These are phyloP conservation scores for Hamigera avellanea DNA, from an alignment of 495 filamentous ascomycete species.

Conservation along the genomic window DNA sequence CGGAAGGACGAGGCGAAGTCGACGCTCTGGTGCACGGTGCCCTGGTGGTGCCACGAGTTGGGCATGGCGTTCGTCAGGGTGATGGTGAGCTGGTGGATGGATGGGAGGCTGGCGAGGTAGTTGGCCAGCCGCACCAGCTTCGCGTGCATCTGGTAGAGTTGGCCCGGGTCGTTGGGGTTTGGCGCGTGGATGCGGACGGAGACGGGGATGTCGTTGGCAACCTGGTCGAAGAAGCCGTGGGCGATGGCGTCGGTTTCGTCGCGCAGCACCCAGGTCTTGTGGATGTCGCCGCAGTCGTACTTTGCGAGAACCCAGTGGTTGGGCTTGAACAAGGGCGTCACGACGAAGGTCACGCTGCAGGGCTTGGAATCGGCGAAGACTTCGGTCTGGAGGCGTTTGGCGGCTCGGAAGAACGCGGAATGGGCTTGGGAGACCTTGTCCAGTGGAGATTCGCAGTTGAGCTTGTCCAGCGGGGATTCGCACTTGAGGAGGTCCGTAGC, in stretches of 20 bases:
- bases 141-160: slow-evolving; percentile 2
- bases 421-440: too few relatives aligned
- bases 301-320: background rate
- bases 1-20: background rate
- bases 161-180: slow-evolving; percentile 2
- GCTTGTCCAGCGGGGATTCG: too few relatives aligned
- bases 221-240: background rate
- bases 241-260: background rate
- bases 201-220: slow-evolving; percentile 3
- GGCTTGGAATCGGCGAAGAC: too few relatives aligned
- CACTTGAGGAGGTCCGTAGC: too few relatives aligned
- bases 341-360: background rate
- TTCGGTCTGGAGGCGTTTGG: too few relatives aligned
- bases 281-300: background rate
- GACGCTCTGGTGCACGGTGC: background rate
- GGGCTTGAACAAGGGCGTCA: background rate
- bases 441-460: too few relatives aligned
- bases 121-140: slow-evolving; percentile 1
- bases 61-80: background rate
- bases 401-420: too few relatives aligned
- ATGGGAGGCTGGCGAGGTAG: background rate
- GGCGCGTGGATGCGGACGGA: slow-evolving; percentile 4
- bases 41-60: slow-evolving; percentile 2
- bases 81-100: background rate
- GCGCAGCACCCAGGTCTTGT: background rate